phyloP scores from a whole-genome alignment of 768 basidiomycete genomes.

The Mycena rebaudengoi region DNA sequence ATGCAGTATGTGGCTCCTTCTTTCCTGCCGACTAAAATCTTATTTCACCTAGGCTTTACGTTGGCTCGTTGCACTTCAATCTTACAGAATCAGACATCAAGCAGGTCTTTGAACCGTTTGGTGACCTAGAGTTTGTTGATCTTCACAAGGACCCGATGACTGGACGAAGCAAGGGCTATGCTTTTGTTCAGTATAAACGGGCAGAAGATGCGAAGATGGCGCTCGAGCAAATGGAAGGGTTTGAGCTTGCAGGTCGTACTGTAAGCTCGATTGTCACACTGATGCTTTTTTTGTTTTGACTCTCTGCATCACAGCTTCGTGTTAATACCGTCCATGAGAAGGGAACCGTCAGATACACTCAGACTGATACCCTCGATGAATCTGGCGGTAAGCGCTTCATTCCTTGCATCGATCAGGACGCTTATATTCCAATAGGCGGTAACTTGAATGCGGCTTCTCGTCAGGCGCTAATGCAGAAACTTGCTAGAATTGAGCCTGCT shows the following conservation, averaged over 20 bases:
- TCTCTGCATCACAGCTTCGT: conserved; percentile 62
- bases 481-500: conserved; percentile 90
- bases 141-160: conserved; percentile 95
- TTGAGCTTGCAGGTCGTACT: conserved; percentile 94
- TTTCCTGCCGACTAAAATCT: conserved; percentile 9
- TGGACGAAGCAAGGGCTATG: conserved; percentile 96
- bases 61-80: conserved; percentile 96
- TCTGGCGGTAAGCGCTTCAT: conserved; percentile 68
- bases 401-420: not conserved
- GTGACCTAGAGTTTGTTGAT: conserved; percentile 98
- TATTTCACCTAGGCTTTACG: conserved; percentile 75
- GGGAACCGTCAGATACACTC: conserved; percentile 77
- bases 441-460: conserved; percentile 98
- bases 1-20: conserved; percentile 71
- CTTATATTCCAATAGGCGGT: conserved; percentile 67
- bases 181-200: conserved; percentile 96
- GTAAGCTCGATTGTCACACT: conserved; percentile 51
- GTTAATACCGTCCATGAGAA: conserved; percentile 95
- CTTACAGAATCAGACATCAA: conserved; percentile 96
- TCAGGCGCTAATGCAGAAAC: conserved; percentile 99
- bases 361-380: conserved; percentile 87
- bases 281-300: conserved; percentile 15
- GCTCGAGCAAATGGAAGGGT: conserved; percentile 98
- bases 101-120: conserved; percentile 99
- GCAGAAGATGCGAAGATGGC: conserved; percentile 97